A percentile compares a stretch with the other conserved stretches of the same genome.
These are phyloP conservation scores for Penicillium maclennaniae DNA, from an alignment of 495 filamentous ascomycete species.

Conservation along the genomic window DNA sequence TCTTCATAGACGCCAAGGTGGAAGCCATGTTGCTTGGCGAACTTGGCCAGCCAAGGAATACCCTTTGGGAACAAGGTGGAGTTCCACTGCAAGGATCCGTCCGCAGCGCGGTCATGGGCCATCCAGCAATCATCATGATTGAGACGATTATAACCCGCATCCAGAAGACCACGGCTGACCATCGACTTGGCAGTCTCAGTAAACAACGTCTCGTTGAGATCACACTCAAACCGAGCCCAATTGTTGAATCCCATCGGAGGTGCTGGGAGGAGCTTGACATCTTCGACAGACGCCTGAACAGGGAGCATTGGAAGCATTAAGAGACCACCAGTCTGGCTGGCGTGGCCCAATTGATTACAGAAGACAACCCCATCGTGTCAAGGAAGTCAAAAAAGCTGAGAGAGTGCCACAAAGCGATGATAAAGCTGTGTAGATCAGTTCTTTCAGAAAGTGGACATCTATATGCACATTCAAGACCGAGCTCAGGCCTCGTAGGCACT, in stretches of 20 bases:
- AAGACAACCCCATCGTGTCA: neutral
- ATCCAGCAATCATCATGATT: slow-evolving; percentile 46
- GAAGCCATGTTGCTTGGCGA: slow-evolving; percentile 30
- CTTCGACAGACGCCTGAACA: slow-evolving; percentile 17
- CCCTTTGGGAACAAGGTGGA: slow-evolving; percentile 34
- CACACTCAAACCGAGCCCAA: slow-evolving; percentile 41
- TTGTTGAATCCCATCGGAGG: slow-evolving; percentile 47
- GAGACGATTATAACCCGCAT: slow-evolving; percentile 39
- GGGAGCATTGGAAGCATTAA: slow-evolving; percentile 15
- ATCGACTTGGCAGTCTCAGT: slow-evolving; percentile 37
- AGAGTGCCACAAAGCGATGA: neutral
- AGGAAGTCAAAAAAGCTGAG: neutral
- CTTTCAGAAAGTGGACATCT: neutral
- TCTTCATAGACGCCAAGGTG: slow-evolving; percentile 41
- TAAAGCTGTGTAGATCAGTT: neutral
- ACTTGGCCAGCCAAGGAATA: slow-evolving; percentile 37
- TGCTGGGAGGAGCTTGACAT: slow-evolving; percentile 24
- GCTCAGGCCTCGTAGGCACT: neutral
- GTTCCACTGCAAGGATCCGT: slow-evolving; percentile 37
- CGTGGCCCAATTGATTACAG: neutral
- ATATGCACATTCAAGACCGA: neutral
- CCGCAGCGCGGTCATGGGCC: slow-evolving; percentile 21
- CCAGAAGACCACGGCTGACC: slow-evolving; percentile 32
- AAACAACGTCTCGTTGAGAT: slow-evolving; percentile 43
- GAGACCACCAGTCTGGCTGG: slow-evolving; percentile 11